Evolutionary conservation across 2,329 filamentous ascomycete genomes (phyloP).

Genomic region (Xylariales sp.): DNA sequence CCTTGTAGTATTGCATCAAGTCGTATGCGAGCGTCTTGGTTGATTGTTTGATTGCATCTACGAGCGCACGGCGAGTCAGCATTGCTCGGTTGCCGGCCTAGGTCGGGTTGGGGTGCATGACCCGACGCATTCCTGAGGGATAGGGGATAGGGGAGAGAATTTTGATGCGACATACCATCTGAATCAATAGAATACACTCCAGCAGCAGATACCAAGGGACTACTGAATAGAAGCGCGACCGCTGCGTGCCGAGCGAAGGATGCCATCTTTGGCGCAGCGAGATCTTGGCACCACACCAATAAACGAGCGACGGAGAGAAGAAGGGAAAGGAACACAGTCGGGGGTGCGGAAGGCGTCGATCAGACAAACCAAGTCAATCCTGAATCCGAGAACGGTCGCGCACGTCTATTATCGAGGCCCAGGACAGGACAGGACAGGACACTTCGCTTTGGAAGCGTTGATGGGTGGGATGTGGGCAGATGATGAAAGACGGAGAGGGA

Average conservation of each 20-base stretch:
- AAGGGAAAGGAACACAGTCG: neutral
- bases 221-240: constrained; percentile 7
- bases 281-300: neutral
- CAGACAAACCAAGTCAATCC: neutral
- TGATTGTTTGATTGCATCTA: constrained; percentile 49
- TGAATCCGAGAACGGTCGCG: neutral
- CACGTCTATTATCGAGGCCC: neutral
- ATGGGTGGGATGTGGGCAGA: neutral
- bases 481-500: neutral
- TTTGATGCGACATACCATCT: constrained; percentile 6
- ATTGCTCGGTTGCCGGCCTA: neutral
- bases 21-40: constrained; percentile 25
- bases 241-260: constrained; percentile 8
- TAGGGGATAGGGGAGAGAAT: neutral
- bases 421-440: neutral
- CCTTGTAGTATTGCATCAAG: constrained; percentile 27
- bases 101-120: too few species aligned
- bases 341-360: neutral
- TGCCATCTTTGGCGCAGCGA: constrained; percentile 5
- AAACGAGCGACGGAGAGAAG: neutral
- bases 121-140: too few species aligned
- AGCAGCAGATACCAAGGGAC: constrained; percentile 8
- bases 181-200: constrained; percentile 10
- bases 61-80: neutral
- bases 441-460: too few species aligned